A percentile compares a stretch with the other conserved stretches of the same genome.
Conservation (phyloP, 2,329 filamentous ascomycete species). For the Colletotrichum sp. region DNA sequence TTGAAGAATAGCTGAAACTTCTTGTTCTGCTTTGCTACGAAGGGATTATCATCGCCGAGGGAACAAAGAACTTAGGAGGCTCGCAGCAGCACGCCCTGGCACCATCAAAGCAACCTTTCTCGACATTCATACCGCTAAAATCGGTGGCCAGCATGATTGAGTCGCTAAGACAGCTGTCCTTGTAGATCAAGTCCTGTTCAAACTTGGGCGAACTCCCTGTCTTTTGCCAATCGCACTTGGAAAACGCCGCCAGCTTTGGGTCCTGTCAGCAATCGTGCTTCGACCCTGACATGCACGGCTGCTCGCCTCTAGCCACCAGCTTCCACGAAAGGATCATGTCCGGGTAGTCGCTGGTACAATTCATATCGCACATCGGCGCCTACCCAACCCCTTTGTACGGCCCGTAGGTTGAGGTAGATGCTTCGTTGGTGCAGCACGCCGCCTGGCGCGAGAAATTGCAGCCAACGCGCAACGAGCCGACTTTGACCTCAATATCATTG, state of each 20-base stretch:
- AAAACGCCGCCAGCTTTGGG: background rate
- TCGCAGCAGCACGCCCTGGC: background rate
- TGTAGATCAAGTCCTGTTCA: background rate
- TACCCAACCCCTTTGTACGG: background rate
- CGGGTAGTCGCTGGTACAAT: background rate
- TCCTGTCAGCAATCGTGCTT: background rate
- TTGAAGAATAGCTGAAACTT: constrained; percentile 10
- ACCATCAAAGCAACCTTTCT: background rate
- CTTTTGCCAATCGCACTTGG: background rate
- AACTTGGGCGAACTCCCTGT: background rate
- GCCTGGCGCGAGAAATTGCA: background rate
- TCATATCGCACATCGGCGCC: background rate
- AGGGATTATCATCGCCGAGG: background rate
- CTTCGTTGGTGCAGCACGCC: background rate
- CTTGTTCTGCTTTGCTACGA: background rate
- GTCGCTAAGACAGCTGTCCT: background rate
- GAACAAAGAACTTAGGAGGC: background rate
- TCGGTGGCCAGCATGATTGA: background rate
- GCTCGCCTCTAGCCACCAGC: background rate
- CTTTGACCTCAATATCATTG: background rate
- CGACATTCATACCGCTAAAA: background rate
- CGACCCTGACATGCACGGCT: background rate
- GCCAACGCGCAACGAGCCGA: background rate
- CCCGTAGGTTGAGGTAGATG: background rate
- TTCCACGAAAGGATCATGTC: background rate